Base-by-base conservation (phyloP, 2,329 filamentous ascomycete species). In the Curvularia sp. region DNA sequence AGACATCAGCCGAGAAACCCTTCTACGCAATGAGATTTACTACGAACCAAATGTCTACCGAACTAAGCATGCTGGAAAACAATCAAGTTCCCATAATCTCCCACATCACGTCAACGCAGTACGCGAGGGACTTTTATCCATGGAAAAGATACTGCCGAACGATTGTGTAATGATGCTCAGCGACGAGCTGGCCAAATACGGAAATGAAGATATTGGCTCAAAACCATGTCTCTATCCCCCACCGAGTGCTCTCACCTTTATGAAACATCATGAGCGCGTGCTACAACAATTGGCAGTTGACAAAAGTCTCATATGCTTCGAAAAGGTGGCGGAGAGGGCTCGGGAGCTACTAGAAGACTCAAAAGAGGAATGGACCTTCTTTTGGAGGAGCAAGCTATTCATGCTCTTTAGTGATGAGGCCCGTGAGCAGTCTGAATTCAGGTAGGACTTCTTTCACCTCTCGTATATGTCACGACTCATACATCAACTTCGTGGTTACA, bases 81-180 rank as follows among this genome's bases (percentile, higher is more conserved):
- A 18, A 4, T n/a, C 34, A 25, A 42, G 38, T 38, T 4, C 19
- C 27, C 36, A 12, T 5, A 13, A 15, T 13, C 30, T 59, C 13
- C 56, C 51, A 4, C 30, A 55, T 5, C 46, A 55, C 18, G 51
- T 59, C 19, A 46, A 59, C 12, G 51, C 39, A 48, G 56, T 59
- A 19, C 50, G 56, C n/a, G 56, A 59, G 15, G 23, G n/a, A 25
- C 47, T 59, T 27, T 51, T 59, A 41, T 21, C 25, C 2, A 49
- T 59, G 21, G 38, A 46, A 18, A 27, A 41, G 21, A 54, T 28
- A 27, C 15, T 59, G 34, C 56, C 51, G 19, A 8, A 43, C 28
- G 38, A 30, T 10, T 59, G 50, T 28, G 23, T 54, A 27, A 25
- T 10, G 4, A 4, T 30, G 13, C 28, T 59, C 3, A 18, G 12